phyloP scores from a whole-genome alignment of 2,329 filamentous ascomycete species.

The Alternaria sp. region DNA sequence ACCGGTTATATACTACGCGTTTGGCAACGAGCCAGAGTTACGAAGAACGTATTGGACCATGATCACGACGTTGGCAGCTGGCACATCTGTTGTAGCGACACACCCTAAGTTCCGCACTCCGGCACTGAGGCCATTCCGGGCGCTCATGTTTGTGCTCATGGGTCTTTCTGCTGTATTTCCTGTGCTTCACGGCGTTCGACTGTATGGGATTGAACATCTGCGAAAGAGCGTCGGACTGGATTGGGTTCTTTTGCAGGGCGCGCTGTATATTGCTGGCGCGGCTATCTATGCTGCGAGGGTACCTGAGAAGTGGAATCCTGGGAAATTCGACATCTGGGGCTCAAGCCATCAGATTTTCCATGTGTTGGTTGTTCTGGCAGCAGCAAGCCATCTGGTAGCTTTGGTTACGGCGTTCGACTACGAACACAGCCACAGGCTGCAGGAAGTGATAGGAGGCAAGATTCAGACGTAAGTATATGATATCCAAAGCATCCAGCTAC shows the following conservation, averaged over 20 bases:
- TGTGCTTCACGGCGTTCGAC: slow-evolving; percentile 75
- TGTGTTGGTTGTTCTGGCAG: slow-evolving; percentile 84
- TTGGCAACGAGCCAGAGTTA: slow-evolving; percentile 68
- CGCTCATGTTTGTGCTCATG: slow-evolving; percentile 88
- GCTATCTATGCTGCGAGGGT: slow-evolving; percentile 85
- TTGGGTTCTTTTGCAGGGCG: slow-evolving; percentile 82
- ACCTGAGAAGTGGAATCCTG: slow-evolving; percentile 82
- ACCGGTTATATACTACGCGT: slow-evolving; percentile 74
- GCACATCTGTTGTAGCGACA: slow-evolving; percentile 79
- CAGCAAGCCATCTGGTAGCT: slow-evolving; percentile 80
- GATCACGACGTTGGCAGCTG: slow-evolving; percentile 80
- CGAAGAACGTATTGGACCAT: slow-evolving; percentile 78
- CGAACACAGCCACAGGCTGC: slow-evolving; percentile 66
- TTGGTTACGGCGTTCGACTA: slow-evolving; percentile 87
- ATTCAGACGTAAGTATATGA: not conserved
- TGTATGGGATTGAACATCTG: slow-evolving; percentile 74
- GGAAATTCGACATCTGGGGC: slow-evolving; percentile 87
- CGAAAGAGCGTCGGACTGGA: slow-evolving; percentile 78
- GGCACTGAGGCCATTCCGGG: slow-evolving; percentile 82
- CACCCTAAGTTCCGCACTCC: slow-evolving; percentile 86
- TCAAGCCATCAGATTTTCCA: slow-evolving; percentile 98
- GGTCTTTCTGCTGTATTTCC: slow-evolving; percentile 86
- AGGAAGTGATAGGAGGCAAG: slow-evolving; percentile 4
- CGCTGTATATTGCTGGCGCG: slow-evolving; percentile 86
- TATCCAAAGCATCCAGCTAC: too few species aligned